These are phyloP conservation scores for Capniomyces stellatus DNA, from an alignment of 371 early-diverging fungal genomes.

Conservation along the genomic window DNA sequence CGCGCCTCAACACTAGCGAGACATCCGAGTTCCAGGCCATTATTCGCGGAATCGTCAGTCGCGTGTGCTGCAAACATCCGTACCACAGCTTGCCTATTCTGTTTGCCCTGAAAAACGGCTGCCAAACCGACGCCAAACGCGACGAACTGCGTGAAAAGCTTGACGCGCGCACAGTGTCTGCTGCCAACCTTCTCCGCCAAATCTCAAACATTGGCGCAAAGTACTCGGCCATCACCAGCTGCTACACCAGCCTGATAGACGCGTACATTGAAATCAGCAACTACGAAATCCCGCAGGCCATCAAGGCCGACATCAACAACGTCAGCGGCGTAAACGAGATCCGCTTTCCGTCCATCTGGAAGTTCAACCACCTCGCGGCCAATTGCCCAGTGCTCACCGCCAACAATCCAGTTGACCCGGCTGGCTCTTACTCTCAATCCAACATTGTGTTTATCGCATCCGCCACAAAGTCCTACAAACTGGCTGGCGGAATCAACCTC, in stretches of 20 bases:
- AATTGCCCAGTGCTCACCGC: constrained; percentile 25
- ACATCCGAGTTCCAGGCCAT: constrained; percentile 12
- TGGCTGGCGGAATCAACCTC: constrained; percentile 30
- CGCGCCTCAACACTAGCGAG: constrained; percentile 15
- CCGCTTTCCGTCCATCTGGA: constrained; percentile 6
- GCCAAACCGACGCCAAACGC: constrained; percentile 6
- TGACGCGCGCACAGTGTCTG: background rate
- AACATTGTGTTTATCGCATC: no score
- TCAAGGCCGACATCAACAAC: constrained; percentile 5
- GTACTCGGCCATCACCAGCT: no score
- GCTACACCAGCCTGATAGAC: no score
- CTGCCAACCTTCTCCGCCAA: background rate
- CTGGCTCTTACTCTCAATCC: constrained; percentile 21
- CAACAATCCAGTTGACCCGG: constrained; percentile 8
- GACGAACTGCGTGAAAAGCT: constrained; percentile 4
- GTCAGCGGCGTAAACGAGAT: background rate
- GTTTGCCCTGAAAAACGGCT: constrained; percentile 26
- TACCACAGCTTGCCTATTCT: constrained; percentile 23
- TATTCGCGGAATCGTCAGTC: constrained; percentile 12
- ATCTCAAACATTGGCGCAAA: no score
- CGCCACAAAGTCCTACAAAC: no score
- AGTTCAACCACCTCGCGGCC: no score
- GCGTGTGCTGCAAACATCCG: constrained; percentile 25
- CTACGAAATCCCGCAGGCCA: constrained; percentile 15
- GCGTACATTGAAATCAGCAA: constrained; percentile 21